These are phyloP conservation scores for Colletotrichum simmondsii DNA, from an alignment of 2,329 filamentous ascomycete genomes.

Conservation along the genomic window DNA sequence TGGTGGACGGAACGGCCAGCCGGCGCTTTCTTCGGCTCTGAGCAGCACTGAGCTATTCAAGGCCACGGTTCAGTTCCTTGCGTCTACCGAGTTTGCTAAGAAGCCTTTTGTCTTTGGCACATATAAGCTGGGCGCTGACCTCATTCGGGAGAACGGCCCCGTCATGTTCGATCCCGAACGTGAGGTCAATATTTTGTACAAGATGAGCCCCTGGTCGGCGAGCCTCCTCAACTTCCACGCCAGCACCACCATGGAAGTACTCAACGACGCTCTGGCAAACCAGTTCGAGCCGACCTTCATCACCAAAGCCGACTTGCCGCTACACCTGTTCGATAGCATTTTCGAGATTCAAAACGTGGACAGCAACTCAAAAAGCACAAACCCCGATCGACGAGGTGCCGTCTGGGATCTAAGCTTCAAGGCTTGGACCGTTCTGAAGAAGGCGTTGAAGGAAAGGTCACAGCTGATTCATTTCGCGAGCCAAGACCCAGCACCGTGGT, in stretches of 20 bases:
- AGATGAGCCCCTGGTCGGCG: constrained; percentile 91
- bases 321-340: constrained; percentile 65
- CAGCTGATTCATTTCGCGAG: constrained; percentile 72
- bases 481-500: constrained; percentile 54
- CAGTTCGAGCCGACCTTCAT: constrained; percentile 92
- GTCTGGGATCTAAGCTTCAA: constrained; percentile 62
- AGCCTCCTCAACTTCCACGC: constrained; percentile 79
- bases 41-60: constrained; percentile 97
- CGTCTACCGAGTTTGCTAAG: constrained; percentile 76
- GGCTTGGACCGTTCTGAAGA: constrained; percentile 73
- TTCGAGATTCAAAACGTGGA: constrained; percentile 49
- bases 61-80: constrained; percentile 88
- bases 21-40: constrained; percentile 81
- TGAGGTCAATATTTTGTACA: constrained; percentile 85
- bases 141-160: constrained; percentile 63
- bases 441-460: constrained; percentile 80
- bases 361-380: constrained; percentile 40
- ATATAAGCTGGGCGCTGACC: constrained; percentile 55
- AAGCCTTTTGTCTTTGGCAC: constrained; percentile 68
- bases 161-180: constrained; percentile 82
- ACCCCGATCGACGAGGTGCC: constrained; percentile 54
- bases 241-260: constrained; percentile 75
- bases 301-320: constrained; percentile 62
- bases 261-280: constrained; percentile 79
- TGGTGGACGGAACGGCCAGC: constrained; percentile 77